Conservation (phyloP, 805 yeast genomes). For the Hemisphaericaspora nanyangensis region DNA sequence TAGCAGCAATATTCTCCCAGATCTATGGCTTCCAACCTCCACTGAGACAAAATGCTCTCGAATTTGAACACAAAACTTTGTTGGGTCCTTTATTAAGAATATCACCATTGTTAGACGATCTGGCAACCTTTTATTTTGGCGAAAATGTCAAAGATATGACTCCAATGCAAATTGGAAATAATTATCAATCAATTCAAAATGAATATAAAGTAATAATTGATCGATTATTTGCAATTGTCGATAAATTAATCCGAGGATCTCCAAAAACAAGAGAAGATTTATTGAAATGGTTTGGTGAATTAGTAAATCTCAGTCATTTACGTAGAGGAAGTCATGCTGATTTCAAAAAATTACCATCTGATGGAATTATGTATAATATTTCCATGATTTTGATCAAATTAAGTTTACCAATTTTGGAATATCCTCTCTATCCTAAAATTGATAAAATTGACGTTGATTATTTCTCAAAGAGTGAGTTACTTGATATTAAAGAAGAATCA, state of each 20-base stretch:
- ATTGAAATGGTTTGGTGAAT: slow-evolving; percentile 63
- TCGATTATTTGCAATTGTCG: slow-evolving; percentile 64
- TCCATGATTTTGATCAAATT: slow-evolving; percentile 63
- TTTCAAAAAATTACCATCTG: slow-evolving; percentile 60
- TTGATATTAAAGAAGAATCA: slow-evolving; percentile 77
- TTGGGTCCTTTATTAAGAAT: slow-evolving; percentile 75
- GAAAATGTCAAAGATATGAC: slow-evolving; percentile 18
- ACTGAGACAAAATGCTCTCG: slow-evolving; percentile 39
- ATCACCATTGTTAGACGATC: slow-evolving; percentile 64
- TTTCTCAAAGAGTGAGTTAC: slow-evolving; percentile 48
- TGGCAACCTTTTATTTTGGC: slow-evolving; percentile 44
- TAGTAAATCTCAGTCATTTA: slow-evolving; percentile 79
- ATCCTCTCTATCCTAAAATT: slow-evolving; percentile 55
- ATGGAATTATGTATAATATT: slow-evolving; percentile 80
- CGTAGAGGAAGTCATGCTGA: slow-evolving; percentile 85
- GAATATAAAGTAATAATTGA: slow-evolving; percentile 60
- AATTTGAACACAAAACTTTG: slow-evolving; percentile 58
- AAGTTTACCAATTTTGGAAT: slow-evolving; percentile 79
- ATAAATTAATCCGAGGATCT: slow-evolving; percentile 74
- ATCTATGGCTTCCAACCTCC: slow-evolving; percentile 52
- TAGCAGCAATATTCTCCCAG: slow-evolving; percentile 57
- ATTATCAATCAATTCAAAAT: slow-evolving; percentile 57
- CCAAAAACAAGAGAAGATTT: slow-evolving; percentile 58
- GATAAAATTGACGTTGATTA: slow-evolving; percentile 75
- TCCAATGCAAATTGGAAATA: slow-evolving; percentile 40